Conservation (phyloP, 2,329 filamentous ascomycete species). For the Alternaria novae-zelandiae region DNA sequence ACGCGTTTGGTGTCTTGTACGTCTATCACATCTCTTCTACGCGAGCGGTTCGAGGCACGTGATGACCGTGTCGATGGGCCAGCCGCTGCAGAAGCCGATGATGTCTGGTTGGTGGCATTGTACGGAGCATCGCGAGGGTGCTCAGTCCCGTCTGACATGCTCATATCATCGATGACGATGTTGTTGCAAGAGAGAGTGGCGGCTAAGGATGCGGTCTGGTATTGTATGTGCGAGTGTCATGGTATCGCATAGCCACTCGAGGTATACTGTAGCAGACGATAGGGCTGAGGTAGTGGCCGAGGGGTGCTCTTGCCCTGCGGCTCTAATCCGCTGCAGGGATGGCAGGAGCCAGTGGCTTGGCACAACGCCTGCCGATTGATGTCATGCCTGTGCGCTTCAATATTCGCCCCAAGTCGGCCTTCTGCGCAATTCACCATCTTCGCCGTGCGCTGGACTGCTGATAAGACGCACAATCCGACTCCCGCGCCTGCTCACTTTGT, state of each 20-base stretch:
- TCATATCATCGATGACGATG: conserved; percentile 34
- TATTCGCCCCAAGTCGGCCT: conserved; percentile 19
- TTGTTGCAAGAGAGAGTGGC: neutral
- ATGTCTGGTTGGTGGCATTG: neutral
- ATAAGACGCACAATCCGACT: conserved; percentile 1
- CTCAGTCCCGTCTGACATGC: conserved; percentile 14
- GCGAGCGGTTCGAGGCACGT: neutral
- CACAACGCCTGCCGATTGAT: conserved; percentile 9
- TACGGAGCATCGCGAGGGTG: conserved; percentile 7
- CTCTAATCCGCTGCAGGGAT: conserved; percentile 24
- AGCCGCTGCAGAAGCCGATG: neutral
- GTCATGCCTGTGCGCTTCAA: conserved; percentile 17
- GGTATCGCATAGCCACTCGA: neutral
- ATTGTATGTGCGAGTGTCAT: conserved; percentile 2
- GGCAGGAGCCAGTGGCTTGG: conserved; percentile 15
- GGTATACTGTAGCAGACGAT: too few species aligned
- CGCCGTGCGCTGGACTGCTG: conserved; percentile 2
- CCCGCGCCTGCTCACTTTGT: neutral
- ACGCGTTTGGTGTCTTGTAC: conserved; percentile 36
- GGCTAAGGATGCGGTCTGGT: conserved; percentile 6
- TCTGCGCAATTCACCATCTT: conserved; percentile 9
- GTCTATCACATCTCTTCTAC: conserved; percentile 20
- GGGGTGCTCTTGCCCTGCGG: conserved; percentile 18
- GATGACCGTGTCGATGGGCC: neutral
- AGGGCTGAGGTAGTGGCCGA: conserved; percentile 19